Conservation (phyloP, 371 early-diverging fungal genomes). For the Basidiobolus meristosporus region DNA sequence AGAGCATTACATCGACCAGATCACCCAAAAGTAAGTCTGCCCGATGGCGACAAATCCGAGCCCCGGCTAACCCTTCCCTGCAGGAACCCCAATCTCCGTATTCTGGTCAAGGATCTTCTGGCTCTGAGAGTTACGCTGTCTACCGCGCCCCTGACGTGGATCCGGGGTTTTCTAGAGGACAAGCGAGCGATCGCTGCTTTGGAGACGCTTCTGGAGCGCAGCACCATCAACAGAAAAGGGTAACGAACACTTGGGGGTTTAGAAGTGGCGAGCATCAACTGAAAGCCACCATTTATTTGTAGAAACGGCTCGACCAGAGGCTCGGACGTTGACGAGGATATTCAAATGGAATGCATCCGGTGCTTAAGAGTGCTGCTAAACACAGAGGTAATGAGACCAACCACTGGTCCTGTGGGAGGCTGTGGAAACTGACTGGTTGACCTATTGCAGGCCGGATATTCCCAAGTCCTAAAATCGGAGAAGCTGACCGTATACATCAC, state of each 20-base stretch:
- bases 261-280: neutral
- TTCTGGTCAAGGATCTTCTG: slow-evolving; percentile 22
- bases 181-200: slow-evolving; percentile 20
- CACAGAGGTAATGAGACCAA: slow-evolving; percentile 31
- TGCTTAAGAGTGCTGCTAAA: slow-evolving; percentile 30
- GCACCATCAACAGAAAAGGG: slow-evolving; percentile 20
- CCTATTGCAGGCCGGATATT: slow-evolving; percentile 22
- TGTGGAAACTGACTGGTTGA: neutral
- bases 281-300: neutral
- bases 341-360: slow-evolving; percentile 31
- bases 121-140: slow-evolving; percentile 22
- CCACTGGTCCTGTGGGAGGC: no score
- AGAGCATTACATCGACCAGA: slow-evolving; percentile 1
- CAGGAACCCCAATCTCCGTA: no score
- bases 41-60: no score
- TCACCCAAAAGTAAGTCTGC: neutral
- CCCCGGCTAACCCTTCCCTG: no score
- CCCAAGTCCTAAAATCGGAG: slow-evolving; percentile 20
- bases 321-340: slow-evolving; percentile 15
- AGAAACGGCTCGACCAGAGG: slow-evolving; percentile 4
- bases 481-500: slow-evolving; percentile 13
- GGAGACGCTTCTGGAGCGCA: slow-evolving; percentile 25
- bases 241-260: slow-evolving; percentile 5
- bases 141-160: slow-evolving; percentile 29
- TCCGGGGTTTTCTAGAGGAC: slow-evolving; percentile 29